Evolutionary conservation across 1,284 basidiomycete genomes (phyloP).

Genomic region (Cutaneotrichosporon mucoides): DNA sequence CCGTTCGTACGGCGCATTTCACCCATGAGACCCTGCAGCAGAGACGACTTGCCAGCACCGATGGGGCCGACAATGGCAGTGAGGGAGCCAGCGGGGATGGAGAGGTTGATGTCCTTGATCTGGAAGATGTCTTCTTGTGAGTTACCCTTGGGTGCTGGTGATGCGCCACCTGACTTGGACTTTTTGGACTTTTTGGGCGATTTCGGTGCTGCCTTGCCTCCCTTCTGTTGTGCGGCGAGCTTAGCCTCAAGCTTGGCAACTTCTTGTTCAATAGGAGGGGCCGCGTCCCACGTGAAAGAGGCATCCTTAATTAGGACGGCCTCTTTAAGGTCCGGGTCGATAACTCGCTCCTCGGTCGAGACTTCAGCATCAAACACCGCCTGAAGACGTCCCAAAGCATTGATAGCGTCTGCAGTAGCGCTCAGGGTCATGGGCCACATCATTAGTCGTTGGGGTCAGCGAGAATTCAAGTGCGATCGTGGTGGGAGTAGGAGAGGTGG

Average conservation of each 20-base stretch:
- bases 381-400: constrained; percentile 65
- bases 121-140: constrained; percentile 60
- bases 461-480: no score
- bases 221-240: constrained; percentile 27
- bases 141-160: constrained; percentile 18
- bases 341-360: constrained; percentile 56
- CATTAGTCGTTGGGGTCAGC: no score
- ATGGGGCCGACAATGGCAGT: constrained; percentile 74
- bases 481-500: no score
- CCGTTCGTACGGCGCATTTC: constrained; percentile 68
- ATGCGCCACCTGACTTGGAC: constrained; percentile 16
- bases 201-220: background rate
- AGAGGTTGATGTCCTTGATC: constrained; percentile 59
- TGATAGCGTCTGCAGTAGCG: constrained; percentile 70
- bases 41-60: constrained; percentile 61
- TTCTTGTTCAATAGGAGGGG: constrained; percentile 56
- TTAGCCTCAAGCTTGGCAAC: constrained; percentile 42
- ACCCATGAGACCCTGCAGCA: constrained; percentile 66
- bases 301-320: constrained; percentile 65
- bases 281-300: constrained; percentile 77
- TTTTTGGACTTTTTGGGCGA: constrained; percentile 13
- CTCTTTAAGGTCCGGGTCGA: constrained; percentile 52
- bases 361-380: constrained; percentile 74
- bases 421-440: constrained; percentile 66
- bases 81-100: constrained; percentile 66